Evolutionary conservation across 148 eudicot species (phyloP), one percentile per base, ranked within the genome.

Genomic region (Rhododendron henanense): DNA sequence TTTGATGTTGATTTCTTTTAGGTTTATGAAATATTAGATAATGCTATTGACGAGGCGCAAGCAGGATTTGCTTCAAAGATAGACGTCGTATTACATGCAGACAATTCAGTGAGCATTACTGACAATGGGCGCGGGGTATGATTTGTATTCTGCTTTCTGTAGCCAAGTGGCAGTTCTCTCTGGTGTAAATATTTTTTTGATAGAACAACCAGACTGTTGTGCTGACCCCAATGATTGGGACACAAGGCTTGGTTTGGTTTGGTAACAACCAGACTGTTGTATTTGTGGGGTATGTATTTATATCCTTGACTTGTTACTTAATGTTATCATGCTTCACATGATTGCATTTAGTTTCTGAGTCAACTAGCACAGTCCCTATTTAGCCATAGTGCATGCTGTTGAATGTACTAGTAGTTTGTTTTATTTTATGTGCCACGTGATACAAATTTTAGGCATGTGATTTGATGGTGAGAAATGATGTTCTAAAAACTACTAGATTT

Each of bases 71-170:
- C 99, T 85, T 92, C 98, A 82, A 94, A 89, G 88, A 85, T 95
- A 78, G 95, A 95, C 33, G 98, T 97, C 47, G 79, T 90, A 39
- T 88, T 97, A 85, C 89, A 83, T 87, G 94, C 91, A 53, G 98
- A 97, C 78, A 92, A 94, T 85, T 97, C 99, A 84, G 98, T 95
- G 87, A 88, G 94, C 96, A 91, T 97, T 79, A 89, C 91, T 19
- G 99, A 97, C 90, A 91, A 97, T 86, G 99, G 99, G n/a, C 98
- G 99, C 61, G 99, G 99, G 98, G 99, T 97, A 94, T 87, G 93
- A 31, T 37, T 57, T 87, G 21, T 81, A 31, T 84, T 77, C 74
- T 82, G 37, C 28, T 89, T 10, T 81, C 53, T 89, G 51, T 33
- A 15, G 48, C 47, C 14, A 18, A 57, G 9, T 81, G 83, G 21